phyloP scores from a whole-genome alignment of 2,329 filamentous ascomycete genomes.

The Xylaria polymorpha region DNA sequence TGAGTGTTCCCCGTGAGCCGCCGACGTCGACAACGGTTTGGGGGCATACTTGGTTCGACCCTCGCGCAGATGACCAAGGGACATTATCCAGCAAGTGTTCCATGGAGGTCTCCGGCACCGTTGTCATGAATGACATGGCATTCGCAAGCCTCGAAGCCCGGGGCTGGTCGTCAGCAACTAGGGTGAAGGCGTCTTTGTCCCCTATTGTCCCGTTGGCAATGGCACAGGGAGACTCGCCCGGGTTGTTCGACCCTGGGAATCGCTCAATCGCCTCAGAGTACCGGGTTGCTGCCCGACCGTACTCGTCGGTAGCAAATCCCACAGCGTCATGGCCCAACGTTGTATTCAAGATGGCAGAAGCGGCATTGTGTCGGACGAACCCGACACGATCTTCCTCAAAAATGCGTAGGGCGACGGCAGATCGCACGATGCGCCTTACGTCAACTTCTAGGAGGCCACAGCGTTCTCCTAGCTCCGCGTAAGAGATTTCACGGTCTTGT shows the following conservation, averaged over 20 bases:
- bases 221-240: not conserved
- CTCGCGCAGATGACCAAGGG: not conserved
- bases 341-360: not conserved
- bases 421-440: too few relatives aligned
- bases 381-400: not conserved
- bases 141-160: not conserved
- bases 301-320: not conserved
- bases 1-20: conserved; percentile 1
- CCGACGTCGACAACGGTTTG: not conserved
- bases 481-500: too few relatives aligned
- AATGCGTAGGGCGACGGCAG: too few relatives aligned
- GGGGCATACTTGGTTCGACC: not conserved
- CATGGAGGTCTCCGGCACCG: not conserved
- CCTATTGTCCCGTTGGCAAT: not conserved
- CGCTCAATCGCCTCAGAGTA: not conserved
- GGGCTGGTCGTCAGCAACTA: not conserved
- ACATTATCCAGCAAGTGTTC: conserved; percentile 5
- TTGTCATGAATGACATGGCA: not conserved
- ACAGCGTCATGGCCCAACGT: not conserved
- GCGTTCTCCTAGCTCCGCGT: too few relatives aligned
- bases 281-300: not conserved
- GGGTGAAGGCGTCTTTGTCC: not conserved
- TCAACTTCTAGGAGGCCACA: too few relatives aligned
- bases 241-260: not conserved
- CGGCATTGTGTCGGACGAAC: not conserved